Evolutionary conservation across 2,329 filamentous ascomycete species (phyloP).

Genomic region (Penicillium sp.): DNA sequence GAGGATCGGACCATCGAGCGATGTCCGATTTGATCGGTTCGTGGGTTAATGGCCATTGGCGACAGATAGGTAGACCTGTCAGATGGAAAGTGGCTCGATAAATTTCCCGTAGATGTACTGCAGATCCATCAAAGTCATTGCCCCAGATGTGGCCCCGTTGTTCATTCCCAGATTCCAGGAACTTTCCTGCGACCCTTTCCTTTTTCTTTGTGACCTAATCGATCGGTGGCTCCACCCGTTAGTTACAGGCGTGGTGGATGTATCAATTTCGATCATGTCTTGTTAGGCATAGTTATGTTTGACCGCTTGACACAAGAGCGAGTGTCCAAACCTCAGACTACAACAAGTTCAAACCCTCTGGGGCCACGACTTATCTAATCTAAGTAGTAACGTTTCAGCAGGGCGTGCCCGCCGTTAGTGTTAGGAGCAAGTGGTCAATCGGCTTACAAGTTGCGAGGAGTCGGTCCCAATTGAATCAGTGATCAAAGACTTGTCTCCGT

Average conservation of each 20-base stretch:
- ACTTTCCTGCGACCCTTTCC: constrained; percentile 3
- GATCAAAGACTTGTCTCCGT: neutral
- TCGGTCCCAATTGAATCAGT: neutral
- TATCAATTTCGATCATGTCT: neutral
- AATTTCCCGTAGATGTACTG: neutral
- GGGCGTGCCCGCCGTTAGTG: too few species aligned
- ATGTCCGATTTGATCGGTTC: neutral
- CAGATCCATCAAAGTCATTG: neutral
- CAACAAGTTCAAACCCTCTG: too few species aligned
- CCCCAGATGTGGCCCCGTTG: neutral
- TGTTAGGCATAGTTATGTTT: neutral
- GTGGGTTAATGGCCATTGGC: neutral
- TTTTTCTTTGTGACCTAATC: neutral
- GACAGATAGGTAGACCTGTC: neutral
- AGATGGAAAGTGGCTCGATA: neutral
- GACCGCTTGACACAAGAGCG: neutral
- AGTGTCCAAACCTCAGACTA: neutral
- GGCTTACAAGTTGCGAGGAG: neutral
- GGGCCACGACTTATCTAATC: too few species aligned
- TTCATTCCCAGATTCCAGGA: constrained; percentile 4
- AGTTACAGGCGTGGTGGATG: neutral
- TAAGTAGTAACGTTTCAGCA: too few species aligned
- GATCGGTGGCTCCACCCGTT: neutral
- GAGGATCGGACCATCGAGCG: too few species aligned
- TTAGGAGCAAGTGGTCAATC: neutral